A percentile compares a stretch with the other conserved stretches of the same genome.
These are phyloP conservation scores for Claviceps paspali DNA, from an alignment of 2,329 filamentous ascomycete species.

Conservation along the genomic window DNA sequence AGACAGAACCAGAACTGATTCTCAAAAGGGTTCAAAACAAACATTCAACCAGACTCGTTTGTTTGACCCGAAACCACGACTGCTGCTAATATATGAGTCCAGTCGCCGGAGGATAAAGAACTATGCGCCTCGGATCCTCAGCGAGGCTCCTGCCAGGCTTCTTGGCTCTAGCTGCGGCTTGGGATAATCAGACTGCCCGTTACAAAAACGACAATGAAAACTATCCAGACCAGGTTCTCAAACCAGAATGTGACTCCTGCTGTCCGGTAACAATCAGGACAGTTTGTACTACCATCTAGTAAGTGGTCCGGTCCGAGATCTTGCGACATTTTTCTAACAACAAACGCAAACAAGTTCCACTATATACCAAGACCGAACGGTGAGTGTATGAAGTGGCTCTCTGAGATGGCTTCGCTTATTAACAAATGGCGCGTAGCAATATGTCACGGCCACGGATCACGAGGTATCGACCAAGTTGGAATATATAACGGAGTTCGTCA, in stretches of 20 bases:
- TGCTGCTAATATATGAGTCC: too few species aligned
- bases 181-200: background rate
- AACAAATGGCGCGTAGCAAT: slow-evolving; percentile 5
- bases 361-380: slow-evolving; percentile 4
- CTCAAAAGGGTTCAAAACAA: background rate
- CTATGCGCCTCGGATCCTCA: slow-evolving; percentile 1
- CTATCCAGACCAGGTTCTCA: slow-evolving; percentile 2
- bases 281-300: slow-evolving; percentile 3
- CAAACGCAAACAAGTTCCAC: too few species aligned
- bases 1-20: too few species aligned
- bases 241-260: slow-evolving; percentile 1
- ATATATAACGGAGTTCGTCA: slow-evolving; percentile 9
- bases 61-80: too few species aligned
- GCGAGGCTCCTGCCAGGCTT: background rate
- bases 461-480: slow-evolving; percentile 10
- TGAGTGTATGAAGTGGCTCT: background rate
- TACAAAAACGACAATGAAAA: background rate
- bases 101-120: too few species aligned
- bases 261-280: slow-evolving; percentile 4
- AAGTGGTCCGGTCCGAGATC: background rate
- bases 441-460: slow-evolving; percentile 7
- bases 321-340: too few species aligned
- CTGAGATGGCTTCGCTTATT: too few species aligned
- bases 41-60: background rate
- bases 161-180: background rate